Percentiles rank a stretch among this genome's conserved stretches.
These are phyloP conservation scores for Coccinonectria pachysandricola DNA, from an alignment of 2,329 filamentous ascomycete species.

Conservation along the genomic window DNA sequence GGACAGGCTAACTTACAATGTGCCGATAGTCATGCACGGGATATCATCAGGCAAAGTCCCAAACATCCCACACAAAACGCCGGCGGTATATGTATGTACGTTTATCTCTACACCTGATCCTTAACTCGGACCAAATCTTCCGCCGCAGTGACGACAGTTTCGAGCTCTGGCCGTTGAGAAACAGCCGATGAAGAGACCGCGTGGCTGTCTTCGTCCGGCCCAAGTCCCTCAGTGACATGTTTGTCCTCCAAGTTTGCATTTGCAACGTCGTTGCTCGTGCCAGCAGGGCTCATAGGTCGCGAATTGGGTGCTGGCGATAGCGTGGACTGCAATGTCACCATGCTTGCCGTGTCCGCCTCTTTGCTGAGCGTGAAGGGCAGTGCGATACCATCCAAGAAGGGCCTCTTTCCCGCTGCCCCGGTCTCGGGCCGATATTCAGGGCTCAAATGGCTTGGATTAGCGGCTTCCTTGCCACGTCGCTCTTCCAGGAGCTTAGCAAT, in stretches of 20 bases:
- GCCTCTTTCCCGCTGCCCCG: conserved; percentile 49
- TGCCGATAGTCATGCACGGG: conserved; percentile 4
- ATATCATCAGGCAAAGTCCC: no score
- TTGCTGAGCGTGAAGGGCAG: conserved; percentile 61
- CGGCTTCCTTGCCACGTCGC: conserved; percentile 28
- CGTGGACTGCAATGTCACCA: conserved; percentile 51
- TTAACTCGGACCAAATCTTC: conserved; percentile 34
- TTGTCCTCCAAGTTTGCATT: conserved; percentile 2
- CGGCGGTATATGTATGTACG: no score
- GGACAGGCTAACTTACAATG: no score
- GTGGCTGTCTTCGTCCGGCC: no score
- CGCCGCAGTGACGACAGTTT: conserved; percentile 46
- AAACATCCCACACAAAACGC: conserved; percentile 9
- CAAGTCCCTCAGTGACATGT: conserved; percentile 3
- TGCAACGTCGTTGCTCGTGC: background rate
- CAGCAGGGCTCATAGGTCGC: conserved; percentile 24
- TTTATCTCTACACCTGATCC: no score
- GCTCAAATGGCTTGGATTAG: conserved; percentile 33
- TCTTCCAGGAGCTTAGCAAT: conserved; percentile 33
- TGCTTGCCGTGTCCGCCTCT: conserved; percentile 57
- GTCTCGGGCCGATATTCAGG: conserved; percentile 34
- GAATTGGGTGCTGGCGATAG: conserved; percentile 19
- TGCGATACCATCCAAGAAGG: conserved; percentile 58
- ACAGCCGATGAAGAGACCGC: no score
- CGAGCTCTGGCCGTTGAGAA: conserved; percentile 34